These are phyloP conservation scores for Aspergillus kassunensis DNA, from an alignment of 495 filamentous ascomycete species.

Conservation along the genomic window DNA sequence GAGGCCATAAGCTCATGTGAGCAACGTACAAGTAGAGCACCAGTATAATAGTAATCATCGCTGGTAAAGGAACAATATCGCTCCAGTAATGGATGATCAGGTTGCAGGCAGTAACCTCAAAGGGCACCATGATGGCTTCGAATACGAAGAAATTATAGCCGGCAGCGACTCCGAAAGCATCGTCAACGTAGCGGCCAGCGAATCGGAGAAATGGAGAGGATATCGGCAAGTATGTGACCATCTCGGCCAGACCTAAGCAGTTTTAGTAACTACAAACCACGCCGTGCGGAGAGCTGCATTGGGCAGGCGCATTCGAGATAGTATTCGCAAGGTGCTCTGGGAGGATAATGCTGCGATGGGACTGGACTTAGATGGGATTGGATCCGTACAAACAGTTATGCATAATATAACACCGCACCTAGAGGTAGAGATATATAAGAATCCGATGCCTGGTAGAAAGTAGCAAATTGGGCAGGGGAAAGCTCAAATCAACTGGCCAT, in stretches of 20 bases:
- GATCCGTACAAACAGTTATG: conserved; percentile 56
- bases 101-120: conserved; percentile 43
- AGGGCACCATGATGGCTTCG: conserved; percentile 41
- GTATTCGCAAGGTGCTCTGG: conserved; percentile 3
- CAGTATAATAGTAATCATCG: conserved; percentile 41
- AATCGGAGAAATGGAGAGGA: conserved; percentile 81
- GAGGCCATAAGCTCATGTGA: not conserved
- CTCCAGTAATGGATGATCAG: conserved; percentile 47
- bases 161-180: conserved; percentile 53
- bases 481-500: not conserved
- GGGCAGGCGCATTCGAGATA: conserved; percentile 1
- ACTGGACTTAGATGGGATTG: conserved; percentile 7
- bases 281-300: conserved; percentile 4
- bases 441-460: not conserved
- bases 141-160: conserved; percentile 74
- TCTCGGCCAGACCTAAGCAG: conserved; percentile 62
- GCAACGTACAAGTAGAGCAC: conserved; percentile 46
- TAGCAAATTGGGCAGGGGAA: not conserved
- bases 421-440: conserved; percentile 33
- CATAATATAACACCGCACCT: conserved; percentile 67
- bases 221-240: conserved; percentile 79
- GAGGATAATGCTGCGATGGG: not conserved
- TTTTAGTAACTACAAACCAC: conserved; percentile 10
- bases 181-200: conserved; percentile 75
- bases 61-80: conserved; percentile 39